Base-by-base conservation (phyloP, 179 eudicot genomes). In the Sideroxylon spinosum region DNA sequence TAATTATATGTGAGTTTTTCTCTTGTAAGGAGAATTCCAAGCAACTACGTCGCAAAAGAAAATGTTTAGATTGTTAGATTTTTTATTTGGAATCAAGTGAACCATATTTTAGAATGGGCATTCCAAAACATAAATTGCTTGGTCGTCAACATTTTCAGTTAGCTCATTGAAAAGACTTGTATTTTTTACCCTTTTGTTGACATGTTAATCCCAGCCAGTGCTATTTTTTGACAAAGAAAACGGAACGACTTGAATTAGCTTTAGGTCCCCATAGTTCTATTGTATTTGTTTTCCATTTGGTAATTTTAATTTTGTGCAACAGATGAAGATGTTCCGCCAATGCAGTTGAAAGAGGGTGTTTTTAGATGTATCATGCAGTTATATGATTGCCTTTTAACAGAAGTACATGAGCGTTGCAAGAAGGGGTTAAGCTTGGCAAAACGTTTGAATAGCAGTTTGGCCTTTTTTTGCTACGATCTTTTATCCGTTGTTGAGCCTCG, bases 391-490 rank as follows among this genome's bases (percentile, higher is more conserved):
- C 98, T 96, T 78, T 82, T 96, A 79, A 94, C 99, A 61, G 99
- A 96, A 90, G 99, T 96, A 57, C 99, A 96, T 70, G 99, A 96
- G 85, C 98, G 99, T 70, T 96, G 98, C 92, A 96, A 96, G 83
- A 96, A 92, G 81, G 98, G 99, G 59, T 78, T 92, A 78, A 90
- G 91, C 87, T 89, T 96, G 87, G 98, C 99, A 46, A 96, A 94
- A 82, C 95, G 91, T 77, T 85, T 96, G 53, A 96, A 92, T 83
- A 96, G 99, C 81, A 91, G 98, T 81, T 81, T 96, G 91, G 98
- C 97, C 53, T 96, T 92, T 90, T 96, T 94, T 84, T 96, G 99
- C 62, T 94, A 94, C 79, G 99, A 96, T 84, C 97, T 96, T 64
- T 77, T 96, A 80, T 96, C 99, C 37, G 87, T 91, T 57, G 84